Percentiles rank a stretch among this genome's conserved stretches.
Evolutionary conservation across 768 basidiomycete species (phyloP).

Genomic region (Chalciporus pseudorubinellus): DNA sequence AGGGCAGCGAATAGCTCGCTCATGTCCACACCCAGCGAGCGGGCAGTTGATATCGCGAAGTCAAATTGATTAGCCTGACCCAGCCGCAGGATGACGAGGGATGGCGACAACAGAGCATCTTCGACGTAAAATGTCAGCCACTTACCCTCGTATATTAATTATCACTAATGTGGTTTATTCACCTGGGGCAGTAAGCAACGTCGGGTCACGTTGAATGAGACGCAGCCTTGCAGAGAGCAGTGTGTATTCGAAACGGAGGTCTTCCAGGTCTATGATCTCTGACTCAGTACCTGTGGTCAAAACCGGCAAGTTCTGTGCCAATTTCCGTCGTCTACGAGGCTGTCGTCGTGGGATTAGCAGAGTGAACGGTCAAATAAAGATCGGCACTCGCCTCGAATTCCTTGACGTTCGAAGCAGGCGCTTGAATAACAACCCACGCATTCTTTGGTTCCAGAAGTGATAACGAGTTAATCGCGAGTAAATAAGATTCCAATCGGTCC

Average conservation of each 20-base stretch:
- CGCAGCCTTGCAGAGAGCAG: slow-evolving; percentile 76
- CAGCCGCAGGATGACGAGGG: slow-evolving; percentile 72
- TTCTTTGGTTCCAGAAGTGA: slow-evolving; percentile 76
- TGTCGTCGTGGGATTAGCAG: slow-evolving; percentile 33
- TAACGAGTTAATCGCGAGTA: slow-evolving; percentile 86
- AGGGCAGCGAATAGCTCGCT: slow-evolving; percentile 78
- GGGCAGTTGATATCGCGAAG: slow-evolving; percentile 73
- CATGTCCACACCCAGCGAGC: slow-evolving; percentile 80
- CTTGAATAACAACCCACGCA: slow-evolving; percentile 78
- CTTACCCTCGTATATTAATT: slow-evolving; percentile 7
- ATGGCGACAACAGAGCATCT: slow-evolving; percentile 56
- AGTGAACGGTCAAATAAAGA: slow-evolving; percentile 14
- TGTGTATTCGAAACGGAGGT: slow-evolving; percentile 77
- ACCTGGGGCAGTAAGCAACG: slow-evolving; percentile 65
- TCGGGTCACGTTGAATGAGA: slow-evolving; percentile 65
- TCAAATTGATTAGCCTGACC: slow-evolving; percentile 79
- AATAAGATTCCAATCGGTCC: slow-evolving; percentile 76
- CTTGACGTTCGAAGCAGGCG: slow-evolving; percentile 43
- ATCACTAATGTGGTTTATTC: slow-evolving; percentile 24
- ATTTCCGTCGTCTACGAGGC: slow-evolving; percentile 68
- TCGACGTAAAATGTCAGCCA: slow-evolving; percentile 24
- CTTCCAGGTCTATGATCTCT: slow-evolving; percentile 76
- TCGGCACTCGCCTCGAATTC: slow-evolving; percentile 43
- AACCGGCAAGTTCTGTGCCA: slow-evolving; percentile 77
- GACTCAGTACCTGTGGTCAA: slow-evolving; percentile 60